phyloP scores from a whole-genome alignment of 2,329 filamentous ascomycete species.

The Trichocomaceae sp. region DNA sequence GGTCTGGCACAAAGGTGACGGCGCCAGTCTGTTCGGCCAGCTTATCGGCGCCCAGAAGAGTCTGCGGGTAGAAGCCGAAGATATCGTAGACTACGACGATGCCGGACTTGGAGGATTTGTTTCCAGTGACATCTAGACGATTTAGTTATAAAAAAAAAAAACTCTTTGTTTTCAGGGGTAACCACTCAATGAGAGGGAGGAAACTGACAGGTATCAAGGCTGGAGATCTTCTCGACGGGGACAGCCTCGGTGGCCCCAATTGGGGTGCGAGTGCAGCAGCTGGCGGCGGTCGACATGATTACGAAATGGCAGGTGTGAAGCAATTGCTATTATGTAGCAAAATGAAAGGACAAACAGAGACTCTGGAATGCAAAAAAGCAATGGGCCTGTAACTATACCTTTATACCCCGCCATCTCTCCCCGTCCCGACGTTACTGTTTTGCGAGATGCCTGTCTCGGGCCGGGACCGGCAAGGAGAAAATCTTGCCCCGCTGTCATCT shows the following conservation, averaged over 20 bases:
- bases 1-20: slow-evolving; percentile 38
- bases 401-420: neutral
- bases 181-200: too few relatives aligned
- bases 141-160: too few relatives aligned
- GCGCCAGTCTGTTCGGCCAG: slow-evolving; percentile 34
- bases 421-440: too few relatives aligned
- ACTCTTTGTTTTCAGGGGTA: too few relatives aligned
- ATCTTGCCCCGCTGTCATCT: neutral
- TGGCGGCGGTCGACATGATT: slow-evolving; percentile 11
- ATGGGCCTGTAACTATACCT: too few relatives aligned
- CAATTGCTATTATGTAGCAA: too few relatives aligned
- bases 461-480: neutral
- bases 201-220: slow-evolving; percentile 15
- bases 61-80: slow-evolving; percentile 60
- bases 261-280: slow-evolving; percentile 15
- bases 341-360: neutral
- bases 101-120: slow-evolving; percentile 48
- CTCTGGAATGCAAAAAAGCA: neutral
- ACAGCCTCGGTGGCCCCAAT: slow-evolving; percentile 12
- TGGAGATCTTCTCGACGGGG: slow-evolving; percentile 15
- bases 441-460: slow-evolving; percentile 4
- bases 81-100: slow-evolving; percentile 61
- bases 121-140: slow-evolving; percentile 33
- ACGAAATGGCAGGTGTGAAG: neutral
- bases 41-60: slow-evolving; percentile 60